These are phyloP conservation scores for Miscanthus lutarioriparius DNA, from an alignment of 176 grass and related monocot species.

Conservation along the genomic window DNA sequence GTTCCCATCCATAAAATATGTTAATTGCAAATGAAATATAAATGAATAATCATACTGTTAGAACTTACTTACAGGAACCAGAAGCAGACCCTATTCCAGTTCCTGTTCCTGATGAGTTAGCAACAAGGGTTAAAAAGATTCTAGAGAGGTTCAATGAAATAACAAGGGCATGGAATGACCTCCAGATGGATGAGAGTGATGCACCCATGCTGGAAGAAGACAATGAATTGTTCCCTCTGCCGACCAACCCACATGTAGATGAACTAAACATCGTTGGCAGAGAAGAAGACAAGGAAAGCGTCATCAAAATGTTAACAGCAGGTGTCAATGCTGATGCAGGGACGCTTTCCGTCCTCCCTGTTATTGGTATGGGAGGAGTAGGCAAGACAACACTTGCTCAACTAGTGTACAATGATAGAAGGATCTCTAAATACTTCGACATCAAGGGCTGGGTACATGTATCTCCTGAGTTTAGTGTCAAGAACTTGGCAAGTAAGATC, in stretches of 20 bases:
- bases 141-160: constrained; percentile 31
- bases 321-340: neutral
- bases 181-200: neutral
- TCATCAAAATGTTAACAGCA: constrained; percentile 5
- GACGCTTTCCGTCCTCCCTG: neutral
- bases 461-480: constrained; percentile 22
- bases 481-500: constrained; percentile 14
- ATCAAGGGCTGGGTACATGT: constrained; percentile 32
- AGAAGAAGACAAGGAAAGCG: constrained; percentile 13
- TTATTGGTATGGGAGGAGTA: too few species aligned
- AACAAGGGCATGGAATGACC: constrained; percentile 9
- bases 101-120: constrained; percentile 14
- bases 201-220: neutral
- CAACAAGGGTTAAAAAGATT: neutral
- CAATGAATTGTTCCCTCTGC: neutral
- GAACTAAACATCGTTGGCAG: constrained; percentile 18
- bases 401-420: constrained; percentile 34
- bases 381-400: constrained; percentile 28
- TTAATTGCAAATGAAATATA: too few species aligned
- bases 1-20: too few species aligned
- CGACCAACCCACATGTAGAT: neutral
- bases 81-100: neutral
- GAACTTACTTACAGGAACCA: neutral
- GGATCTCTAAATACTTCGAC: constrained; percentile 21
- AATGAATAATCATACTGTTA: too few species aligned